Base-by-base conservation (phyloP, 805 yeast species). In the Candida argentea region DNA sequence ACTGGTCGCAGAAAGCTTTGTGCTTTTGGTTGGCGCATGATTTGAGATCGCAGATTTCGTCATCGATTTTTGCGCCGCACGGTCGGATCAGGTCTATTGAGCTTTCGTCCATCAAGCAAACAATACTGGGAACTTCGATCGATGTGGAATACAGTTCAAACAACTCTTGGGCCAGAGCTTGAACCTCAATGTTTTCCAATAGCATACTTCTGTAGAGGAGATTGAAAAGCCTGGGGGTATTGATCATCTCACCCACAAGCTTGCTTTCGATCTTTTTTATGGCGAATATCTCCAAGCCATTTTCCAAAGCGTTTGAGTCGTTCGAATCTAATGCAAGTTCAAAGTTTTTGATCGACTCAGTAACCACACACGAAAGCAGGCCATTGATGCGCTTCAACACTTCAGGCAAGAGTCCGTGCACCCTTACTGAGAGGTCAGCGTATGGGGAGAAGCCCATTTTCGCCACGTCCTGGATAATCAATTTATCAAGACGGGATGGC, bases 331-430 rank as follows among this genome's bases (percentile, higher is more conserved):
- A 37, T 0, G 81, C 76, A 10, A 52, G 52, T 5, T 65, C 49
- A 11, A 81, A 53, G 3, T 64, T 55, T 6, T 57, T 56, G 14
- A 85, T 52, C 2, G 82, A 55, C 11, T 53, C 44, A 7, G 61
- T 61, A 2, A 78, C 50, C 20, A 84, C 67, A 2, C 66, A 46
- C 12, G 68, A 61, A 34, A 80, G 76, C 0, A 85, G 68, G 1
- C 83, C 82, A 37, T 75, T 65, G 4, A 89, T 56, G 32, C 80
- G 72, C 40, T 74, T 78, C 65, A 82, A 70, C 1, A 82, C 73
- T 16, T 78, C 76, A 2, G 73, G 66, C 31, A 91, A 52, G 2
- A 80, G 69, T 0, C 67, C 50, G 30, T 80, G 84, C 0, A 95
- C 93, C 13, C 77, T 69, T 6, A 65, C 58, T 1, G 85, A 67